These are phyloP conservation scores for Diaporthe nobilis DNA, from an alignment of 2,329 filamentous ascomycete species.

Conservation along the genomic window DNA sequence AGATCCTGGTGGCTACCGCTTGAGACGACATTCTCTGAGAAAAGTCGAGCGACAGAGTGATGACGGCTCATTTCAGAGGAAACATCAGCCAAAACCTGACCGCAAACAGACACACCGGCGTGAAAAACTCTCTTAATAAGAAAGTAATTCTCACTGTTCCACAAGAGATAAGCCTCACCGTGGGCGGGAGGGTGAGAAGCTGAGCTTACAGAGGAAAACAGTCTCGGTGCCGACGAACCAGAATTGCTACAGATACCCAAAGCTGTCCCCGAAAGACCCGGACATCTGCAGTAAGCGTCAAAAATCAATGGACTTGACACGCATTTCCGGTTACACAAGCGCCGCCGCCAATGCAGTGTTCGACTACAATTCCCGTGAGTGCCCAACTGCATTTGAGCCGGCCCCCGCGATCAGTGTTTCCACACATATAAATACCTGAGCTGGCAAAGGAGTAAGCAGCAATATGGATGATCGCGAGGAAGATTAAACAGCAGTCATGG, in stretches of 20 bases:
- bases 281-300: not conserved
- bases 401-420: not conserved
- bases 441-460: no score
- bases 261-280: not conserved
- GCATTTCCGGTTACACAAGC: not conserved
- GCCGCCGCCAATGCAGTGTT: not conserved
- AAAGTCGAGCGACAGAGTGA: not conserved
- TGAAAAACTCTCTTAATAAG: not conserved
- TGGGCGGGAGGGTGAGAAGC: not conserved
- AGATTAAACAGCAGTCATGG: not conserved
- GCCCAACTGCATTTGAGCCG: not conserved
- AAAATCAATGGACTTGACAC: not conserved
- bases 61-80: not conserved
- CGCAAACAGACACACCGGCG: not conserved
- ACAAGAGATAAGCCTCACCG: constrained; percentile 8
- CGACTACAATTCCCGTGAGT: not conserved
- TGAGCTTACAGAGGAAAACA: not conserved
- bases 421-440: no score
- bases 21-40: not conserved
- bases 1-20: not conserved
- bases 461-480: not conserved
- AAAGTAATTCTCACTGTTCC: constrained; percentile 2
- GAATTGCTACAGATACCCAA: not conserved
- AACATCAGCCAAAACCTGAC: not conserved
- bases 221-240: not conserved